Base-by-base conservation (phyloP, 768 basidiomycete genomes). In the Leccinum subtestaceum region DNA sequence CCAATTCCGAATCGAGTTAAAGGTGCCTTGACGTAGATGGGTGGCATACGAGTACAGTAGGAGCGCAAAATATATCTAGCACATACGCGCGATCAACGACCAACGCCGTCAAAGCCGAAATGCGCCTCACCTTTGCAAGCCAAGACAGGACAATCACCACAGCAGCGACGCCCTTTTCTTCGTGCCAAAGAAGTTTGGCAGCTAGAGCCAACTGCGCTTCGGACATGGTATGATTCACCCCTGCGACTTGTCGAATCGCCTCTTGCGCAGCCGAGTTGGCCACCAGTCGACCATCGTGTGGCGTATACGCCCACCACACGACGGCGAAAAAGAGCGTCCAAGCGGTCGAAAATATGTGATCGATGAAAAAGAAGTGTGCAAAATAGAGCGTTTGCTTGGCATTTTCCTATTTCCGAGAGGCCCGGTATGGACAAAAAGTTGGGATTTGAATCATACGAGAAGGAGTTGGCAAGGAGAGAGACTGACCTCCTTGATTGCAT, bases 241-340 rank as follows among this genome's bases (percentile, higher is more conserved):
- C 74, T 43, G 80, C 84, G 46, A 78, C 78, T 40, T 86, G 78
- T 70, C 93, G 89, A 71, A 99, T 84, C 45, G 86, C 89, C 70
- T 91, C 76, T 74, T 99, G 97, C 10, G 97, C 96, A 29, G 81
- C 79, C 2, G 95, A 98, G 71, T 96, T 92, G 61, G 83, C 82
- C 34, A 84, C 82, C 2, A 86, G 84, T 23, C 79, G 80, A 5
- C 97, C 97, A 65, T 99, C 95, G 69, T 99, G 97, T 1, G 95
- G 90, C 1, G 86, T 90, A 76, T 89, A 89, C 34, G 84, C 74
- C 89, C 93, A 99, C 96, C 95, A 99, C 43, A 81, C 76, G 21
- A 93, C 81, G 40, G 87, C 91, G 63, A 99, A 98, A 69, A 91
- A 91, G 45, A 89, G 80, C n/a, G 94, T 95, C 89, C 93, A 98